A percentile compares a stretch with the other conserved stretches of the same genome.
Conservation (phyloP, 163 green algal species). For the Chlorella variabilis region DNA sequence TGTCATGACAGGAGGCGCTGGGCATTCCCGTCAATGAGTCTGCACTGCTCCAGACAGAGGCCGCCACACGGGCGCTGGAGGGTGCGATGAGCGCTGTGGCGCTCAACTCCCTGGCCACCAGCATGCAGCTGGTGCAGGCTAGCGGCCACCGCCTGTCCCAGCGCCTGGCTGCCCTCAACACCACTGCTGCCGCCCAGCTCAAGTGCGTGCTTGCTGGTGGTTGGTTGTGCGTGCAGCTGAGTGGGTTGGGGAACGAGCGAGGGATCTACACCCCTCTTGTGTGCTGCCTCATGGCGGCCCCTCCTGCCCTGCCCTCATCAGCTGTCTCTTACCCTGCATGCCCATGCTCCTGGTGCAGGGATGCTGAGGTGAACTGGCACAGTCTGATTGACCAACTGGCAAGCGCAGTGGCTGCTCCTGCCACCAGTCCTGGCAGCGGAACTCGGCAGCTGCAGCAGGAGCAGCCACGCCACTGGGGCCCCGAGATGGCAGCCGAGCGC, state of each 20-base stretch:
- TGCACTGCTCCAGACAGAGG: background rate
- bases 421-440: no score
- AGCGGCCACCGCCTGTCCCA: background rate
- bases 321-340: background rate
- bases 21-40: constrained; percentile 8
- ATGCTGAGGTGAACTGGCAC: background rate
- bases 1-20: background rate
- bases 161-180: background rate
- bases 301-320: no score
- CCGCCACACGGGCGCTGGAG: background rate
- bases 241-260: background rate
- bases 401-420: background rate
- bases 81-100: background rate
- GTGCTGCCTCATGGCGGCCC: no score
- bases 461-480: background rate
- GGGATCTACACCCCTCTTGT: no score
- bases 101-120: background rate
- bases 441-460: background rate
- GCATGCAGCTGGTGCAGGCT: background rate
- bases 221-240: background rate
- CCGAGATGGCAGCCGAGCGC: background rate
- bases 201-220: background rate
- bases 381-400: background rate
- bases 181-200: background rate
- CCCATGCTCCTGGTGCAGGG: background rate